A percentile compares a stretch with the other conserved stretches of the same genome.
Evolutionary conservation across 169 alveolate genomes (phyloP).

Genomic region (Eimeria acervulina): DNA sequence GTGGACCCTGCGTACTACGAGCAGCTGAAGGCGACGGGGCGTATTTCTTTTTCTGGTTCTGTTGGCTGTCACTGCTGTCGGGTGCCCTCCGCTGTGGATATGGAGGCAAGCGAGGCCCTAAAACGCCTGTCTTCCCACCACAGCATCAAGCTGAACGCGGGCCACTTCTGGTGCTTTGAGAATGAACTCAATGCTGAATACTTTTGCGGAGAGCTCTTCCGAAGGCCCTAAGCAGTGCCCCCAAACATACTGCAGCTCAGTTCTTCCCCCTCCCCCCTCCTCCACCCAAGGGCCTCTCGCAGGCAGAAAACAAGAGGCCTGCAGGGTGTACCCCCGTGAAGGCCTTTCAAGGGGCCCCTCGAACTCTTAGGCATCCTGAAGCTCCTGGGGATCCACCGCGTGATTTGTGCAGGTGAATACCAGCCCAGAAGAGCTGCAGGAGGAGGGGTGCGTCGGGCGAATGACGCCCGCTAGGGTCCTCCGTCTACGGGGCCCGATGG

Average conservation of each 20-base stretch:
- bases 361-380: background rate
- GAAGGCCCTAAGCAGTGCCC: background rate
- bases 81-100: background rate
- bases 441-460: background rate
- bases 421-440: background rate
- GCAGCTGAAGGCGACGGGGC: conserved; percentile 27
- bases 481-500: background rate
- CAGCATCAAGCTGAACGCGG: background rate
- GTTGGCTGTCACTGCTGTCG: conserved; percentile 51
- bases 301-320: background rate
- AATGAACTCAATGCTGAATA: conserved; percentile 3
- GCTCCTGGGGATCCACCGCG: background rate
- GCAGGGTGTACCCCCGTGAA: background rate
- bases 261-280: too few species aligned
- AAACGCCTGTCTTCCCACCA: background rate
- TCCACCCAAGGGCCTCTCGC: background rate
- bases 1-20: conserved; percentile 22
- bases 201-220: background rate
- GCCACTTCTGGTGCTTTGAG: conserved; percentile 59
- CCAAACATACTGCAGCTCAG: too few species aligned
- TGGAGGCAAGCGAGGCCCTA: background rate
- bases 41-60: conserved; percentile 25
- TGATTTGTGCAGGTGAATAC: background rate
- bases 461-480: background rate
- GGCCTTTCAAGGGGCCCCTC: background rate